phyloP scores from a whole-genome alignment of 139 green algal genomes.

The Closterium sp. region DNA sequence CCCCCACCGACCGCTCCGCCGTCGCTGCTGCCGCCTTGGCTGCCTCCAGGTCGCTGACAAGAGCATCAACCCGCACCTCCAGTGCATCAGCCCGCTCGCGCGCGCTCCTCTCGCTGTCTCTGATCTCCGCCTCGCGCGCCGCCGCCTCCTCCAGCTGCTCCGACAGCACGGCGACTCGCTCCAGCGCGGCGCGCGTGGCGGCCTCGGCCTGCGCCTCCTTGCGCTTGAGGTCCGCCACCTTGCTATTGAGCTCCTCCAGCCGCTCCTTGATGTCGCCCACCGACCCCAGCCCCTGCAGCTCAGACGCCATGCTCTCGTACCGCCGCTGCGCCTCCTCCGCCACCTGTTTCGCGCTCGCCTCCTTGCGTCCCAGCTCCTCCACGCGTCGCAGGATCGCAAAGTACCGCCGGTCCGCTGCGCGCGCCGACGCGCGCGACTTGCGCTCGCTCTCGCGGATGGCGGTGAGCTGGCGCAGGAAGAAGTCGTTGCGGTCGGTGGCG shows the following conservation, averaged over 20 bases:
- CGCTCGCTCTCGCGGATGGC: neutral
- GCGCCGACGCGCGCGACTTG: neutral
- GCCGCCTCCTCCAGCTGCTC: neutral
- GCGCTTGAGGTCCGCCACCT: neutral
- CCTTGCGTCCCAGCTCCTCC: neutral
- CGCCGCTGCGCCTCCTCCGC: neutral
- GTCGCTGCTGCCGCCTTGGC: neutral
- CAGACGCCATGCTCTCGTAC: neutral
- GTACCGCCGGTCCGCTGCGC: neutral
- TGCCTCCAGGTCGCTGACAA: neutral
- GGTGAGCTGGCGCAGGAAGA: neutral
- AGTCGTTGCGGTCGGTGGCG: neutral
- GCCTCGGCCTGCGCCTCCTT: neutral
- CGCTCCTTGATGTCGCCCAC: neutral
- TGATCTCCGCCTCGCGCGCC: neutral
- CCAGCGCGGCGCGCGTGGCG: neutral
- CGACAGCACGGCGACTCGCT: neutral
- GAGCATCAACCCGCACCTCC: neutral
- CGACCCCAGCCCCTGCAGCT: neutral
- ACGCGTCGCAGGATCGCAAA: neutral
- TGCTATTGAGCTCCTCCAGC: neutral
- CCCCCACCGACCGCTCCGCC: slow-evolving; percentile 1
- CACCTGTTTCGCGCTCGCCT: neutral
- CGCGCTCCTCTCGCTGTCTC: neutral
- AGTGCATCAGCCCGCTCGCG: neutral